Conservation (phyloP, 106 monocot genomes). For the Allium sativum region DNA sequence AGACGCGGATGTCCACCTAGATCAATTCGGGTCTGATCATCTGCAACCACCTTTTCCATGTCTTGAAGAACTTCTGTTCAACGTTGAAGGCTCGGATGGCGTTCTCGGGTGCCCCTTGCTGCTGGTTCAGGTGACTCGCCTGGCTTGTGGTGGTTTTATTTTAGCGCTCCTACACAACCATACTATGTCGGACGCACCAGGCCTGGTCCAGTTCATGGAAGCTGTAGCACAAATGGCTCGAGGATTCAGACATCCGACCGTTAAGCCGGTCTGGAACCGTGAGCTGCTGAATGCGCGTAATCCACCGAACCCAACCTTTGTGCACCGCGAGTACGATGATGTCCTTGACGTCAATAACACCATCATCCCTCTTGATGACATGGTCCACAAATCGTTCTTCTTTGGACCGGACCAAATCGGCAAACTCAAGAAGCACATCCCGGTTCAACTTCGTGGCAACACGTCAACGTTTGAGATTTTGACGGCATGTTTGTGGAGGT, state of each 20-base stretch:
- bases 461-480: constrained; percentile 27
- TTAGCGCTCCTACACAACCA: constrained; percentile 48
- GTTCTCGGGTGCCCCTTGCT: constrained; percentile 41
- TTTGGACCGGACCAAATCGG: constrained; percentile 28
- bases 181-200: constrained; percentile 50
- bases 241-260: constrained; percentile 7
- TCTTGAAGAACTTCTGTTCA: constrained; percentile 38
- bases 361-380: constrained; percentile 8
- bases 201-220: constrained; percentile 30
- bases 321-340: constrained; percentile 26
- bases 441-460: neutral
- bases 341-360: constrained; percentile 2
- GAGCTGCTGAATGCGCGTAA: constrained; percentile 11
- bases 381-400: constrained; percentile 29
- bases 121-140: constrained; percentile 28
- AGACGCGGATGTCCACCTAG: constrained; percentile 44
- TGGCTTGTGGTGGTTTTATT: constrained; percentile 60
- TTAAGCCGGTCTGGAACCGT: constrained; percentile 21
- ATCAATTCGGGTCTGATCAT: constrained; percentile 33
- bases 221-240: constrained; percentile 27
- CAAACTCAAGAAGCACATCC: constrained; percentile 14
- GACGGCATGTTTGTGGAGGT: constrained; percentile 26
- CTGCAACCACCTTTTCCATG: constrained; percentile 55
- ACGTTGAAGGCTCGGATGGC: constrained; percentile 29
- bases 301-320: constrained; percentile 11